Conservation (phyloP, 352 stramenopile genomes). For the Hyaloperonospora brassicae region DNA sequence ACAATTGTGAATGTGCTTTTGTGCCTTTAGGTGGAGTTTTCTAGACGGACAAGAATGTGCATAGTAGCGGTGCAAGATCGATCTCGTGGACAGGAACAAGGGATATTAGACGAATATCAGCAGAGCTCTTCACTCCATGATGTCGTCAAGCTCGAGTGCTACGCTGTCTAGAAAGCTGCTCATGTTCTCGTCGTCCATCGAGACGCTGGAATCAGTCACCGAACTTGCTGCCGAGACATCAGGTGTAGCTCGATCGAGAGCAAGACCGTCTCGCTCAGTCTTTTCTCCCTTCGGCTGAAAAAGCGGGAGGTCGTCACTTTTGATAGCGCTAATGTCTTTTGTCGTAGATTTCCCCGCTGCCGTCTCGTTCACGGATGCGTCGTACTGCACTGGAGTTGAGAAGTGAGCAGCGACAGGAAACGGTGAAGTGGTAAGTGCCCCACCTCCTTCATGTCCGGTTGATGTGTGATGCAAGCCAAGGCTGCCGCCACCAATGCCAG, state of each 20-base stretch:
- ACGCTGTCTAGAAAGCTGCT: conserved; percentile 76
- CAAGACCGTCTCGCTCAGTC: conserved; percentile 15
- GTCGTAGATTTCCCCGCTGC: conserved; percentile 6
- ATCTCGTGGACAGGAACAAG: conserved; percentile 9
- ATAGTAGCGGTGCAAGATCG: conserved; percentile 2
- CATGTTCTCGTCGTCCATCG: conserved; percentile 66
- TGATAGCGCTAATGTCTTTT: conserved; percentile 2
- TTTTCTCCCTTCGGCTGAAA: conserved; percentile 25
- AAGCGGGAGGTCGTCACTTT: conserved; percentile 6
- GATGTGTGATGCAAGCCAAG: conserved; percentile 13
- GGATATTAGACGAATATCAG: conserved; percentile 3
- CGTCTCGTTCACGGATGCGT: background rate
- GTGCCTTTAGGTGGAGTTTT: conserved; percentile 5
- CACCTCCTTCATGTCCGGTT: conserved; percentile 5
- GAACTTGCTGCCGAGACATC: conserved; percentile 3
- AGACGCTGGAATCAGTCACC: conserved; percentile 14
- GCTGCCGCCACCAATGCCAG: conserved; percentile 5
- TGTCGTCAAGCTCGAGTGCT: conserved; percentile 69
- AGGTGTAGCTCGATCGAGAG: conserved; percentile 1
- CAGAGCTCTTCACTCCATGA: conserved; percentile 40
- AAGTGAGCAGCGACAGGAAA: conserved; percentile 21
- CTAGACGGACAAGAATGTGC: conserved; percentile 9
- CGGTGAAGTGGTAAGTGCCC: conserved; percentile 6
- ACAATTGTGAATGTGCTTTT: conserved; percentile 21
- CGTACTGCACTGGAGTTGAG: conserved; percentile 8